Evolutionary conservation across 345 rosid genomes (phyloP), one percentile per base, ranked within the genome.

Genomic region (Nephelium lappaceum): DNA sequence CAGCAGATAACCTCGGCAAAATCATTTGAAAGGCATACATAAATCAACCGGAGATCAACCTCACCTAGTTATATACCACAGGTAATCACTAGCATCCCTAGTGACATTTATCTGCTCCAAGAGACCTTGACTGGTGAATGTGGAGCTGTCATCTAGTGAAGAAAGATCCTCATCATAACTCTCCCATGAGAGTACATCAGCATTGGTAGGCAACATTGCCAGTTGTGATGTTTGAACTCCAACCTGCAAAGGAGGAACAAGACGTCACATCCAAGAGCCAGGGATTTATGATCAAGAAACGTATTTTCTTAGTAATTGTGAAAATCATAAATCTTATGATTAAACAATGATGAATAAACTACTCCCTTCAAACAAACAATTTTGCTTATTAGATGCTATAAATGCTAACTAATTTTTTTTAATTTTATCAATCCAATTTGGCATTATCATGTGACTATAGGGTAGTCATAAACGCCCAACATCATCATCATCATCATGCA

Each of bases 21-120:
- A 14, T n/a, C 42, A 69, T n/a, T 51, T 4, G 11, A 8, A 60
- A 19, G 43, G 18, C 25, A 7, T 25, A 36, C 9, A 64, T 51
- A 60, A 49, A 38, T 53, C 12, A 19, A 27, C 6, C 15, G 49
- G 14, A 49, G 58, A 49, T 76, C 69, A 6, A 25, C 74, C 86
- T 89, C 86, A 93, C 98, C 97, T 95, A 38, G 98, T 93, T 72
- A 87, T 86, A 86, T 95, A 95, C 98, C 98, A 95, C 69, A 95
- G 84, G 81, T 95, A 95, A 82, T 95, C 98, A 67, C 93, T 95
- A 31, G 91, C 77, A 82, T 95, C 98, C 84, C 95, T 90, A 0
- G 98, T 95, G 63, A 91, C 93, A 83, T 95, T 90, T 67, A 95
- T 87, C 87, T 95, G 98, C 88, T 95, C 98, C 87, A 90, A 82